A percentile compares a stretch with the other conserved stretches of the same genome.
Conservation (phyloP, 2,329 filamentous ascomycete species). For the Fusarium guadeloupense region DNA sequence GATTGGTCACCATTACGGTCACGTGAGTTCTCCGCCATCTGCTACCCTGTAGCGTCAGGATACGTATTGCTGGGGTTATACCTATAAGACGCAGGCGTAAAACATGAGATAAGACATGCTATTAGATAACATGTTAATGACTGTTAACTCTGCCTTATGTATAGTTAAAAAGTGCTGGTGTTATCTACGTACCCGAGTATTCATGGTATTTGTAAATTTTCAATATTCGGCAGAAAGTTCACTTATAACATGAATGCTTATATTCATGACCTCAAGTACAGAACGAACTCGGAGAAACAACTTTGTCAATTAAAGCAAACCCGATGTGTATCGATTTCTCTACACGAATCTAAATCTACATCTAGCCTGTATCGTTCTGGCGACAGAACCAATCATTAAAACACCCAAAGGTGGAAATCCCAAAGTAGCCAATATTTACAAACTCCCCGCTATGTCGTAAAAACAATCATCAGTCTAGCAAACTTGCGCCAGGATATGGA, state of each 20-base stretch:
- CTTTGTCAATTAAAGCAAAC: neutral
- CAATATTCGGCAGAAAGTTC: no score
- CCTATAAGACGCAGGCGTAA: no score
- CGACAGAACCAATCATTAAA: neutral
- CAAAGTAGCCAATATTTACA: slow-evolving; percentile 12
- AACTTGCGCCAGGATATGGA: slow-evolving; percentile 30
- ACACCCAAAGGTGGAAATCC: slow-evolving; percentile 1
- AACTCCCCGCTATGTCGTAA: slow-evolving; percentile 30
- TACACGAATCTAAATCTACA: slow-evolving; percentile 26
- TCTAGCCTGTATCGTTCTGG: slow-evolving; percentile 5
- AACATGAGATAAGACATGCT: no score
- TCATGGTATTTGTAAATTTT: no score
- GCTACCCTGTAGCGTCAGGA: slow-evolving; percentile 21
- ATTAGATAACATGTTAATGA: no score
- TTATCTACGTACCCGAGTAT: no score
- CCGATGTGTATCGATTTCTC: neutral
- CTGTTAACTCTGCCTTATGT: no score
- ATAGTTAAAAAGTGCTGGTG: no score
- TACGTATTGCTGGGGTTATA: no score
- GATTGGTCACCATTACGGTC: slow-evolving; percentile 37
- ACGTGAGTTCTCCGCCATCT: slow-evolving; percentile 20
- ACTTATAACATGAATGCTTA: no score
- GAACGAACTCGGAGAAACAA: no score
- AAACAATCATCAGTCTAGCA: slow-evolving; percentile 34
- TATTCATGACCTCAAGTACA: no score